Conservation (phyloP, 768 basidiomycete genomes). For the Pleurotus citrinopileatus region DNA sequence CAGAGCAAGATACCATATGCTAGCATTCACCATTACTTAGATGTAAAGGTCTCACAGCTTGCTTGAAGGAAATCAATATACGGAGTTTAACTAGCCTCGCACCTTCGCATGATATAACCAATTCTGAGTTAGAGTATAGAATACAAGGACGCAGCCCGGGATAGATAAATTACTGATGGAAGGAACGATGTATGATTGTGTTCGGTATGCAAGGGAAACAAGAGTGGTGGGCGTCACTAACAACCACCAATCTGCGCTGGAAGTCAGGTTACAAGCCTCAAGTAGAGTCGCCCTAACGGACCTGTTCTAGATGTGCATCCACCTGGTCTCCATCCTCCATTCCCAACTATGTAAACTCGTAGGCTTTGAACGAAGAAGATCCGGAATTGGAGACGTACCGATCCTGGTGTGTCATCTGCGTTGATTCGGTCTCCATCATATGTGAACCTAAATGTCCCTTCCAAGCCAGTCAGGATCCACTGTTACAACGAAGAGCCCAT, state of each 20-base stretch:
- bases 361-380: background rate
- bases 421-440: slow-evolving; percentile 51
- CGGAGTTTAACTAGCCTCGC: background rate
- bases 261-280: background rate
- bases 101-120: slow-evolving; percentile 5
- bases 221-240: background rate
- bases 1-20: too few relatives aligned
- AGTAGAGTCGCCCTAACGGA: slow-evolving; percentile 21
- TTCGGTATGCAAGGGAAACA: background rate
- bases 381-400: slow-evolving; percentile 31
- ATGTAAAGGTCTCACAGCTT: too few relatives aligned
- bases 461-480: background rate
- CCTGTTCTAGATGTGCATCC: slow-evolving; percentile 59
- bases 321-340: slow-evolving; percentile 67
- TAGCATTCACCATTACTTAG: too few relatives aligned
- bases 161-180: too few relatives aligned
- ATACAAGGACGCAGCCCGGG: too few relatives aligned
- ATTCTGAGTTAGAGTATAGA: background rate
- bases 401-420: slow-evolving; percentile 49
- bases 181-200: background rate
- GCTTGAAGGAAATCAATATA: too few relatives aligned
- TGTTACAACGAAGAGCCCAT: background rate
- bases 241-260: background rate
- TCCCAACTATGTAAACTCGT: slow-evolving; percentile 30
- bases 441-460: slow-evolving; percentile 64